Conservation (phyloP, 2,329 filamentous ascomycete genomes). For the Cercospora sp. region DNA sequence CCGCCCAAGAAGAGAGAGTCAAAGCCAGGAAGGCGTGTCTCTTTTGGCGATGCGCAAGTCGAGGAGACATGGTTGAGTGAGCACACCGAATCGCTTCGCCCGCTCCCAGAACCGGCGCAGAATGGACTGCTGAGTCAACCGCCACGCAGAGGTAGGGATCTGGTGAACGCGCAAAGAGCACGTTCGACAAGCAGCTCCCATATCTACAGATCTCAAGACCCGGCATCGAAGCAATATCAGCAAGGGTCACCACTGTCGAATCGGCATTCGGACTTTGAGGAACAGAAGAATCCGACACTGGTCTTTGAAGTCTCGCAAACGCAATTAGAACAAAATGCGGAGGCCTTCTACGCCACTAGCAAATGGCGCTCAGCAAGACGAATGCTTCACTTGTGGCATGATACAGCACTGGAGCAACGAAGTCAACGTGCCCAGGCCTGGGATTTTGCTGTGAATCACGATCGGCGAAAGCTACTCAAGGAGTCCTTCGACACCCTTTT, state of each 20-base stretch:
- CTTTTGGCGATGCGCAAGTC: conserved; percentile 57
- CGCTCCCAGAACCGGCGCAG: conserved; percentile 3
- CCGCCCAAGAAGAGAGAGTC: conserved; percentile 14
- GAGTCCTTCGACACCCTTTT: conserved; percentile 56
- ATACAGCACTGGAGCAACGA: conserved; percentile 40
- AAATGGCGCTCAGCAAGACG: conserved; percentile 24
- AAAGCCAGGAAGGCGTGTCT: conserved; percentile 50
- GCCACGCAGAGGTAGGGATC: conserved; percentile 23
- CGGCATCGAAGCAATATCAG: conserved; percentile 24
- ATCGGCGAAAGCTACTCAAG: conserved; percentile 53
- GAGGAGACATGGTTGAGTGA: conserved; percentile 52
- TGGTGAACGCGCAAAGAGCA: conserved; percentile 19
- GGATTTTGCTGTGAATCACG: conserved; percentile 50
- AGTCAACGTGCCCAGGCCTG: conserved; percentile 35
- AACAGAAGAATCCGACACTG: conserved; percentile 24
- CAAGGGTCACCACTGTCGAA: conserved; percentile 19
- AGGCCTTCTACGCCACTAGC: conserved; percentile 31
- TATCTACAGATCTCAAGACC: conserved; percentile 10
- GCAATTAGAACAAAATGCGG: conserved; percentile 34
- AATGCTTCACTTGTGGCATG: conserved; percentile 46
- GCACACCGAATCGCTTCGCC: conserved; percentile 24
- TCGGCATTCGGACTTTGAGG: conserved; percentile 23
- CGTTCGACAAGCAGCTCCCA: conserved; percentile 30
- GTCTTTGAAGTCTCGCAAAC: conserved; percentile 31
- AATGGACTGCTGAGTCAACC: conserved; percentile 25